Evolutionary conservation across 2,329 filamentous ascomycete genomes (phyloP).

Genomic region (Fusarium irregulare): DNA sequence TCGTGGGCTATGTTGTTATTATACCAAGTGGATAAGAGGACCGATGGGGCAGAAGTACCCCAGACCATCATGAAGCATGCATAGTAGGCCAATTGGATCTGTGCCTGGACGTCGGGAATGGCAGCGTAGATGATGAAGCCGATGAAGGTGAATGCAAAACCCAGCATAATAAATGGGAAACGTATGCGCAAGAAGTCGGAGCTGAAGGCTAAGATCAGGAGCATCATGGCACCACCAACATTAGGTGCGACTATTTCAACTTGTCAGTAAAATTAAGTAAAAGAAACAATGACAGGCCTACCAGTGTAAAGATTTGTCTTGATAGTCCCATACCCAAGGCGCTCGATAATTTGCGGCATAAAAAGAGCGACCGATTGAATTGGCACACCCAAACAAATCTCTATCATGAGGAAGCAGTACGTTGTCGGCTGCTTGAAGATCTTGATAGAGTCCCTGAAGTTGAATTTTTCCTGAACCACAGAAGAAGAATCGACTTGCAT

Average conservation of each 20-base stretch:
- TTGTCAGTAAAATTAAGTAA: not conserved
- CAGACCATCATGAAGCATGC: constrained; percentile 29
- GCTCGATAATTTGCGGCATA: constrained; percentile 20
- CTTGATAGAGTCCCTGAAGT: constrained; percentile 16
- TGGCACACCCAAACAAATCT: constrained; percentile 18
- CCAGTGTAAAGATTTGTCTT: constrained; percentile 21
- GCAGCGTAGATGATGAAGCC: constrained; percentile 23
- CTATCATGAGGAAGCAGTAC: constrained; percentile 18
- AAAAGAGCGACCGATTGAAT: constrained; percentile 15
- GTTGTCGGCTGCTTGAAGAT: constrained; percentile 19
- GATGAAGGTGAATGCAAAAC: not conserved
- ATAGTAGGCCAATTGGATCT: constrained; percentile 3
- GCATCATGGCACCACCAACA: constrained; percentile 14
- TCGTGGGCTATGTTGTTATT: not conserved
- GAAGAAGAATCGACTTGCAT: constrained; percentile 23
- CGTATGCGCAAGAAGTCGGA: constrained; percentile 14
- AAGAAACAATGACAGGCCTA: not conserved
- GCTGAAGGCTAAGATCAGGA: constrained; percentile 15
- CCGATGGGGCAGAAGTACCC: constrained; percentile 8
- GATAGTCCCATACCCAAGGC: constrained; percentile 5
- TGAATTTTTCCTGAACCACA: constrained; percentile 20
- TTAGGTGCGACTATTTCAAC: not conserved
- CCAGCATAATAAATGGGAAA: constrained; percentile 15
- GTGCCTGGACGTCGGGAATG: constrained; percentile 14
- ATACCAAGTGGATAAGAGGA: constrained; percentile 17